These are phyloP conservation scores for Saccharomyces hybrid DNA, from an alignment of 1,139 yeast genomes.

Conservation along the genomic window DNA sequence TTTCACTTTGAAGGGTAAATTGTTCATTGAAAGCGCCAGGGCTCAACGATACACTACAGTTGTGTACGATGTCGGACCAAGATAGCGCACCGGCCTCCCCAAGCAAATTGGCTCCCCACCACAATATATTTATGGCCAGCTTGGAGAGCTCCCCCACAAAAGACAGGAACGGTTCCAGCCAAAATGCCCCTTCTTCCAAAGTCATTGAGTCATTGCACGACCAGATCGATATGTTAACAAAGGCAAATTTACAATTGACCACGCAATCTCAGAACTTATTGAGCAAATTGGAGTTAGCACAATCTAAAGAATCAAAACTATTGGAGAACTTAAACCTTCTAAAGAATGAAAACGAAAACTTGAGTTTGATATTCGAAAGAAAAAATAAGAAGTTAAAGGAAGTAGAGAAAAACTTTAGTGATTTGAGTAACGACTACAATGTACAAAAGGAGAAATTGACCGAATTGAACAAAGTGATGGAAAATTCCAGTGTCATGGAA, in stretches of 20 bases:
- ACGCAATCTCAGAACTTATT: conserved; percentile 42
- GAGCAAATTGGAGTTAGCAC: conserved; percentile 42
- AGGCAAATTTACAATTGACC: conserved; percentile 43
- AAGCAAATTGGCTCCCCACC: conserved; percentile 13
- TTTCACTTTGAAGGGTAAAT: neutral
- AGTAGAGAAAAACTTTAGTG: conserved; percentile 38
- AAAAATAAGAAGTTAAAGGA: conserved; percentile 59
- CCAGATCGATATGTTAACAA: conserved; percentile 49
- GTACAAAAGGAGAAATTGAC: conserved; percentile 35
- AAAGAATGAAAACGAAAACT: conserved; percentile 64
- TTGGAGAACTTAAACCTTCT: conserved; percentile 39
- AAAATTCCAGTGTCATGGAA: neutral
- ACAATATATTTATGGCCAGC: conserved; percentile 12
- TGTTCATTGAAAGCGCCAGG: neutral
- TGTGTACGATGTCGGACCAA: neutral
- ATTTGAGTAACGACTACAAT: conserved; percentile 1
- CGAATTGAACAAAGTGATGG: conserved; percentile 35
- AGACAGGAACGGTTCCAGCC: neutral
- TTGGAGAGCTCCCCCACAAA: conserved; percentile 1
- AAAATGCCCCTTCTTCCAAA: conserved; percentile 33
- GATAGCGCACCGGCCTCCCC: conserved; percentile 8
- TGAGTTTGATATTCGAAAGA: conserved; percentile 53
- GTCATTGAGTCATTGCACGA: conserved; percentile 54
- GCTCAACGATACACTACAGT: neutral
- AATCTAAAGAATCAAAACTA: conserved; percentile 49